Base-by-base conservation (phyloP, 352 stramenopile genomes). In the Pythium phragmitis region DNA sequence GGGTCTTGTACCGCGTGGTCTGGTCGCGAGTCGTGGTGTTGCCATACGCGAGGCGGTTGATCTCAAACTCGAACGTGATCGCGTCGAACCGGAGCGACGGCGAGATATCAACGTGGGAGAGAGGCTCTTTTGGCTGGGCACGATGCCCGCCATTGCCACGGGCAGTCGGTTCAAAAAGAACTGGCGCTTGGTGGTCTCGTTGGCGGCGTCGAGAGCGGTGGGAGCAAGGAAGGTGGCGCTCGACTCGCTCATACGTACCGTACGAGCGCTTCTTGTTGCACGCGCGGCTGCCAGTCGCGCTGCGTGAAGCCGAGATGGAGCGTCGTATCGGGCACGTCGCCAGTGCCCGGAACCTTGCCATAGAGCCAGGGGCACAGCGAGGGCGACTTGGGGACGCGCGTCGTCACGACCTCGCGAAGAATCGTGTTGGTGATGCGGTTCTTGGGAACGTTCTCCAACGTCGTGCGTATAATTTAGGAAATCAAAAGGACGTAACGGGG, bases 391-490 rank as follows among this genome's bases (percentile, higher is more conserved):
- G 17, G 45, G 2, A 26, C 19, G 9, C 45, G 45, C 19, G 19
- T 33, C 1, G 45, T 17, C 19, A 49, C 45, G 19, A 28, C 7
- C 3, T 36, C 23, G 14, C 57, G 57, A 3, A 63, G 19, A 8
- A 56, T 47, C 17, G 57, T 63, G 57, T 63, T 63, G 7, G 46
- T 39, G 33, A 63, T 56, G 23, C 13, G 46, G 45, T 63, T 63
- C 16, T 51, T 8, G 1, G 49, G 28, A 3, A n/a, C 8, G 21
- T 2, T 23, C n/a, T 65, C 58, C 2, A 36, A 52, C 14, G 57
- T n/a, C 2, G 58, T 50, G 21, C 21, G 21, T 21, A 21, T 21
- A 1, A 21, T 21, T 21, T 21, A 21, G 21, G 21, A 21, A 21
- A 21, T 21, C 21, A 21, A 21, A 21, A 21, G 21, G 21, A 21